Evolutionary conservation across 163 green algal species (phyloP).

Genomic region (Trebouxiophyceae sp.): DNA sequence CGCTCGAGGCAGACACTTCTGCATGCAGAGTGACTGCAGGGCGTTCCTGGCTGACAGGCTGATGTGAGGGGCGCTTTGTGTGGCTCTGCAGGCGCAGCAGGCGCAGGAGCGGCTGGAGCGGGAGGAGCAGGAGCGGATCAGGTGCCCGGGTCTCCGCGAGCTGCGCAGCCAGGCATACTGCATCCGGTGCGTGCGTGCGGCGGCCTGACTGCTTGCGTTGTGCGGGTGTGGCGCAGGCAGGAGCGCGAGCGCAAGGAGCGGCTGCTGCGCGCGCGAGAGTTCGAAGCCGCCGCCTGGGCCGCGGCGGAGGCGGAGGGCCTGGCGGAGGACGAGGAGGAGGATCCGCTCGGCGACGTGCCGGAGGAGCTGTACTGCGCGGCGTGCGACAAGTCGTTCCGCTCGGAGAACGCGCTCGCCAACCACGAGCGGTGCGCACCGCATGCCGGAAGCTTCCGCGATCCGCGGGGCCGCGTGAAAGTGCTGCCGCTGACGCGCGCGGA

Average conservation of each 20-base stretch:
- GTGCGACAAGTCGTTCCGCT: slow-evolving; percentile 92
- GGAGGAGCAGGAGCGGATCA: slow-evolving; percentile 37
- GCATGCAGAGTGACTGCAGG: no score
- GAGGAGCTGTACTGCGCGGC: slow-evolving; percentile 54
- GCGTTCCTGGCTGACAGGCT: no score
- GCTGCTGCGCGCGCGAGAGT: slow-evolving; percentile 31
- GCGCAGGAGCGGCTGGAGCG: slow-evolving; percentile 26
- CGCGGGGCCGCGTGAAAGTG: no score
- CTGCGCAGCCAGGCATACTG: slow-evolving; percentile 5
- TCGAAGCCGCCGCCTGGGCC: slow-evolving; percentile 40
- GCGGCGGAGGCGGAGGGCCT: not conserved
- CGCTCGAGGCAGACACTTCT: no score
- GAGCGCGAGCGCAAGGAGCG: slow-evolving; percentile 42
- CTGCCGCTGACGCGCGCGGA: no score
- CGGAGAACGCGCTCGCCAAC: slow-evolving; percentile 75
- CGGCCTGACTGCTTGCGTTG: not conserved
- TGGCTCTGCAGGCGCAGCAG: slow-evolving; percentile 36
- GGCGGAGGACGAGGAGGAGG: slow-evolving; percentile 12
- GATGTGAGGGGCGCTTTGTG: no score
- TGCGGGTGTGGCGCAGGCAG: slow-evolving; percentile 9
- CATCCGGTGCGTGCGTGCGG: not conserved
- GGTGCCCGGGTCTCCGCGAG: no score
- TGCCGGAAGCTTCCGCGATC: no score
- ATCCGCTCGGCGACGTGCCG: slow-evolving; percentile 34
- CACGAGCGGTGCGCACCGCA: slow-evolving; percentile 76